A percentile compares a stretch with the other conserved stretches of the same genome.
These are phyloP conservation scores for Fusarium secorum DNA, from an alignment of 2,329 filamentous ascomycete genomes.

Conservation along the genomic window DNA sequence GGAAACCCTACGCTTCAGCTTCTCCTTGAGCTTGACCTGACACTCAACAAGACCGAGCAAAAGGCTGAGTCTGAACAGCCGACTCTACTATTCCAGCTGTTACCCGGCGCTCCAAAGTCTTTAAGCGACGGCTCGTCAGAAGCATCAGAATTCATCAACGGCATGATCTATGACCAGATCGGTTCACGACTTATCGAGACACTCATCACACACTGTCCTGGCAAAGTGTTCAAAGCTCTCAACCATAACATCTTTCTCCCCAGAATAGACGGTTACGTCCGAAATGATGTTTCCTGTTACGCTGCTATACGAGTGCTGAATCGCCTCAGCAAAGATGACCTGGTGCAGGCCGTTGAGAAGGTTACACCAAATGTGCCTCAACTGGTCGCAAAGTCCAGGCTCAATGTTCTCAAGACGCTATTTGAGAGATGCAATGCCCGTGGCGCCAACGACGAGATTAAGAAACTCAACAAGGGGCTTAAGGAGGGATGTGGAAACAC, in stretches of 20 bases:
- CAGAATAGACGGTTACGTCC: slow-evolving; percentile 79
- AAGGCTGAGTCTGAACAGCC: slow-evolving; percentile 47
- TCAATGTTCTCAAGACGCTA: slow-evolving; percentile 80
- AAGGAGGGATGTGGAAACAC: slow-evolving; percentile 58
- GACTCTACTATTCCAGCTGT: slow-evolving; percentile 75
- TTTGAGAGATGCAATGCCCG: slow-evolving; percentile 84
- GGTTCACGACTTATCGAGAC: slow-evolving; percentile 91
- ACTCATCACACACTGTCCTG: slow-evolving; percentile 80
- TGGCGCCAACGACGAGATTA: slow-evolving; percentile 62
- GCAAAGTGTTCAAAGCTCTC: slow-evolving; percentile 89
- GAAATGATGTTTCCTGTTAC: slow-evolving; percentile 91
- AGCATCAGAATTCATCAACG: slow-evolving; percentile 79
- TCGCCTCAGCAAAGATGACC: slow-evolving; percentile 84
- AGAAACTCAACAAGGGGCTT: slow-evolving; percentile 57
- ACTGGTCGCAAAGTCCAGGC: slow-evolving; percentile 77
- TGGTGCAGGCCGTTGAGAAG: slow-evolving; percentile 74
- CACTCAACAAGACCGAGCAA: slow-evolving; percentile 67
- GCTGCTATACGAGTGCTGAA: slow-evolving; percentile 84
- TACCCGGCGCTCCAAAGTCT: slow-evolving; percentile 77
- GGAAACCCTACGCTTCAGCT: slow-evolving; percentile 95
- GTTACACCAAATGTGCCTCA: slow-evolving; percentile 76
- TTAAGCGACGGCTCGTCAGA: slow-evolving; percentile 76
- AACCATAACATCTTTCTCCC: slow-evolving; percentile 82
- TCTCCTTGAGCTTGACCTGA: slow-evolving; percentile 84
- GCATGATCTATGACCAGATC: slow-evolving; percentile 87